Conservation (phyloP, 2,329 filamentous ascomycete species). For the Penicillium polonicum region DNA sequence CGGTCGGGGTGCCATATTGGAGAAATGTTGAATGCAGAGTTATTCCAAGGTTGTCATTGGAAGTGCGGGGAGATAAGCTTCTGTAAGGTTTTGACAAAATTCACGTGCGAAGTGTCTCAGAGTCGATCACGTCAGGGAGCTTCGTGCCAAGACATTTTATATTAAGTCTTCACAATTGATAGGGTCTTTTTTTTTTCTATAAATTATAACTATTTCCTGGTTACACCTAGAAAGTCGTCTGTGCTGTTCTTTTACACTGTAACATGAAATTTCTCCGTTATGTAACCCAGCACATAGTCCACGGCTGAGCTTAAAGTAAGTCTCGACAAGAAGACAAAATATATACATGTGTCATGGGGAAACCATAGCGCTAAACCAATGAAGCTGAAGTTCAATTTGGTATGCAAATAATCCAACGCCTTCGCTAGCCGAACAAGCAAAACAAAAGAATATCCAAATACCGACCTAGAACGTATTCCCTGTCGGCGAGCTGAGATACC, state of each 20-base stretch:
- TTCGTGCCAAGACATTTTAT: background rate
- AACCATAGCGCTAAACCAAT: background rate
- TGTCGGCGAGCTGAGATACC: background rate
- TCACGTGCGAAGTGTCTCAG: background rate
- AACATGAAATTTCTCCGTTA: background rate
- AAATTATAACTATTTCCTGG: background rate
- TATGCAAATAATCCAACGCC: background rate
- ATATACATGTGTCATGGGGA: background rate
- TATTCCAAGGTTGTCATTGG: too few relatives aligned
- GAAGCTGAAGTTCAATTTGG: background rate
- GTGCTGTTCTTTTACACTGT: background rate
- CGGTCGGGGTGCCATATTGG: conserved; percentile 2
- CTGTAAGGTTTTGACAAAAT: background rate
- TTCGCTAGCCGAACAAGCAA: background rate
- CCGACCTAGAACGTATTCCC: background rate
- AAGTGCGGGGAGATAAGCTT: background rate
- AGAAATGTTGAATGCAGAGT: background rate
- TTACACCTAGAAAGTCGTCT: background rate
- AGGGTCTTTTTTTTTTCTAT: background rate
- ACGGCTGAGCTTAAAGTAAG: background rate
- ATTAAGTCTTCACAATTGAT: background rate
- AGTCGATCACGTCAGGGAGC: background rate
- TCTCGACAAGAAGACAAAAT: background rate
- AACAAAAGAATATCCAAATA: background rate
- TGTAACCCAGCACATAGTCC: background rate